These are phyloP conservation scores for Lecanicillium sp. DNA, from an alignment of 2,329 filamentous ascomycete species.

Conservation along the genomic window DNA sequence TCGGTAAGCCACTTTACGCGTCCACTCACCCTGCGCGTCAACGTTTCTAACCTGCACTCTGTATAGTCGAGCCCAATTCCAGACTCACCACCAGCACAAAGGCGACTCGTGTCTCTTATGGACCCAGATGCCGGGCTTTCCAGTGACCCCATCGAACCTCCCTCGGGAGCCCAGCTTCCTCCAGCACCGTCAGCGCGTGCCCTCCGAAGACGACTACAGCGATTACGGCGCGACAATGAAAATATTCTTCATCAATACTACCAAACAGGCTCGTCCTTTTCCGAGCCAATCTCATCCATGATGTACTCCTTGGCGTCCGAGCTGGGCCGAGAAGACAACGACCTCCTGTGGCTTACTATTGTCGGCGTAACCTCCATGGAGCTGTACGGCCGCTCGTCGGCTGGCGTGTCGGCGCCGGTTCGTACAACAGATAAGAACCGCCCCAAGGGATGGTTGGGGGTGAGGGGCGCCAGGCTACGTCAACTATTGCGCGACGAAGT, in stretches of 20 bases:
- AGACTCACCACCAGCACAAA: constrained; percentile 53
- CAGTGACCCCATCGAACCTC: constrained; percentile 43
- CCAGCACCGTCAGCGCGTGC: constrained; percentile 62
- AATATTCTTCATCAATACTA: constrained; percentile 74
- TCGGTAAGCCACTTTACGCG: constrained; percentile 87
- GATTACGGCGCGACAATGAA: constrained; percentile 72
- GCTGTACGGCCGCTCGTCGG: constrained; percentile 78
- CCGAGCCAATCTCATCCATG: constrained; percentile 89
- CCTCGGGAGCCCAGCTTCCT: constrained; percentile 49
- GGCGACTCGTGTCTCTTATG: constrained; percentile 50
- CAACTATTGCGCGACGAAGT: constrained; percentile 90
- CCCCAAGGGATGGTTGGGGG: constrained; percentile 69
- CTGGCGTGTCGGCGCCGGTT: constrained; percentile 61
- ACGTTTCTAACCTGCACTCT: constrained; percentile 15
- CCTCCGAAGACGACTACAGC: constrained; percentile 65
- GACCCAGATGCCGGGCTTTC: constrained; percentile 38
- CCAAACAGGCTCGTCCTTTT: constrained; percentile 78
- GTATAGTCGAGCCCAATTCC: constrained; percentile 60
- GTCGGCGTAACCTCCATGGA: constrained; percentile 93
- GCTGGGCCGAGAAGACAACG: constrained; percentile 91
- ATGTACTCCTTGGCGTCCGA: constrained; percentile 93
- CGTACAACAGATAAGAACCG: constrained; percentile 47
- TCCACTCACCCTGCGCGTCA: too few species aligned
- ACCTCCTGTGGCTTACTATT: constrained; percentile 89
- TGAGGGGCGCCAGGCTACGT: constrained; percentile 75